phyloP scores from a whole-genome alignment of 345 rosid species.

The Odontarrhena argentea region DNA sequence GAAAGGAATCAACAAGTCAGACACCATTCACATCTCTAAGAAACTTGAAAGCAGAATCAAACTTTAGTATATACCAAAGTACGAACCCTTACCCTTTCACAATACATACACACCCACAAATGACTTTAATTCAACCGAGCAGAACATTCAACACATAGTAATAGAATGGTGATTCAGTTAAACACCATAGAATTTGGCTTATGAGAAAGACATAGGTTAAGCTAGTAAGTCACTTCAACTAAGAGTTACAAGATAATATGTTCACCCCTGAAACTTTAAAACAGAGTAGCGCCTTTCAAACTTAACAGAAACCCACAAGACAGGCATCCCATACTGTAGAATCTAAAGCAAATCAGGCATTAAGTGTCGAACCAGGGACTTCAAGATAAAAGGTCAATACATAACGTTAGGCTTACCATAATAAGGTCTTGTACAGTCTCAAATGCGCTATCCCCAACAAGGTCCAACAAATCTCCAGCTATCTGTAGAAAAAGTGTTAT shows the following conservation, averaged over 20 bases:
- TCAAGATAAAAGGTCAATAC: constrained; percentile 25
- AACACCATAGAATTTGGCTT: constrained; percentile 7
- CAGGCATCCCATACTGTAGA: constrained; percentile 5
- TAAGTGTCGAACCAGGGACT: not conserved
- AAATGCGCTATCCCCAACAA: constrained; percentile 89
- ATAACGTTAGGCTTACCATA: constrained; percentile 46
- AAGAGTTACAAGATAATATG: constrained; percentile 4
- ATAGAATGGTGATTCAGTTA: not conserved
- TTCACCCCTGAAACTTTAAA: constrained; percentile 1
- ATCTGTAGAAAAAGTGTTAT: constrained; percentile 49
- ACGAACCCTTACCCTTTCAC: constrained; percentile 11
- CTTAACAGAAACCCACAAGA: not conserved
- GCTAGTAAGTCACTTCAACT: constrained; percentile 13
- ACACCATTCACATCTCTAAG: constrained; percentile 10
- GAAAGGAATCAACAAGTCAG: constrained; percentile 39
- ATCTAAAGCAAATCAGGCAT: constrained; percentile 21
- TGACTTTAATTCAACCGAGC: constrained; percentile 4
- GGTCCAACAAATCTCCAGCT: constrained; percentile 91
- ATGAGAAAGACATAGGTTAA: not conserved
- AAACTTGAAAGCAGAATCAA: constrained; percentile 21
- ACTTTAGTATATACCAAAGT: constrained; percentile 5
- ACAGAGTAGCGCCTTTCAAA: constrained; percentile 20
- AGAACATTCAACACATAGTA: constrained; percentile 10
- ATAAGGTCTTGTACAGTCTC: constrained; percentile 91
- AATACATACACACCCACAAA: constrained; percentile 9